phyloP scores from a whole-genome alignment of 345 rosid genomes.

The Bruguiera sexangula region DNA sequence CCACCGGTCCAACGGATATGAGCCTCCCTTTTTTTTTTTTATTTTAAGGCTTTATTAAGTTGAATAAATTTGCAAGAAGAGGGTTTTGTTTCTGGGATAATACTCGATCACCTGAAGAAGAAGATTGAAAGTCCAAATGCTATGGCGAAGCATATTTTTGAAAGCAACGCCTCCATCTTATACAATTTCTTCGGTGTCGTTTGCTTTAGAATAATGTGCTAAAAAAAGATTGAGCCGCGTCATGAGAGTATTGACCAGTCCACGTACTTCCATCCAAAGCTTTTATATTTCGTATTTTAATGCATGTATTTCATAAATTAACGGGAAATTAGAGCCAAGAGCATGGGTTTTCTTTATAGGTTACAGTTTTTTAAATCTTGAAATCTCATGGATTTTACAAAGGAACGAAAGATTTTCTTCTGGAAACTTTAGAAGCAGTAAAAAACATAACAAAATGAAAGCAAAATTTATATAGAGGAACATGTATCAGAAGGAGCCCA shows the following conservation, averaged over 20 bases:
- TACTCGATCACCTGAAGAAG: not conserved
- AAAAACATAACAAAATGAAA: not conserved
- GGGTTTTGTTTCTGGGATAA: not conserved
- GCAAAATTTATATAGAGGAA: not conserved
- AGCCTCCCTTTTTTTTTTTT: not conserved
- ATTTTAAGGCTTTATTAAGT: no score
- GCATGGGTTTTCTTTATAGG: not conserved
- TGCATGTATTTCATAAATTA: not conserved
- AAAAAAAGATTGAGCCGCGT: conserved; percentile 5
- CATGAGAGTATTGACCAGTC: conserved; percentile 1
- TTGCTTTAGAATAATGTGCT: conserved; percentile 24
- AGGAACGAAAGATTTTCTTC: no score
- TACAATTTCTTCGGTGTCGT: conserved; percentile 7
- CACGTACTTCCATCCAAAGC: not conserved
- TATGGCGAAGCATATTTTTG: conserved; percentile 12
- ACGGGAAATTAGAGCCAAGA: no score
- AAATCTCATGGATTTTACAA: no score
- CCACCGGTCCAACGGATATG: no score
- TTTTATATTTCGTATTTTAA: not conserved
- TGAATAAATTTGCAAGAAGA: no score
- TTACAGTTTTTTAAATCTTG: conserved; percentile 10
- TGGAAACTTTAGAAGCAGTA: not conserved
- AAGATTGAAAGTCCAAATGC: conserved; percentile 1
- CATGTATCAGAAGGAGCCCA: conserved; percentile 7
- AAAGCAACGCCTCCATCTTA: conserved; percentile 21